phyloP scores from a whole-genome alignment of 768 basidiomycete genomes.

The Tulasnella sp. region DNA sequence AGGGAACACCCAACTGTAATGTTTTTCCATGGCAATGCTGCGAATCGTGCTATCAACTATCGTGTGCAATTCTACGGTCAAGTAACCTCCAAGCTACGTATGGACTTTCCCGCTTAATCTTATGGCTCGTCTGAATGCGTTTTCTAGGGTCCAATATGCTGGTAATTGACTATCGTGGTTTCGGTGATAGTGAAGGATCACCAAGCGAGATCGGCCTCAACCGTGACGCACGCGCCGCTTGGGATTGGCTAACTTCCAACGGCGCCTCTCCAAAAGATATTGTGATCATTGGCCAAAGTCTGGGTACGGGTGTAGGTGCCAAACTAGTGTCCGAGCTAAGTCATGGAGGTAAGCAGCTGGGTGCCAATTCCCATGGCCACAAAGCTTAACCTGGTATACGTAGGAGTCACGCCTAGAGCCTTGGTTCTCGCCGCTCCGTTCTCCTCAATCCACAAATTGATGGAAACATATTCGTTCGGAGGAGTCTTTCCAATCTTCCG shows the following conservation, averaged over 20 bases:
- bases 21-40: conserved; percentile 89
- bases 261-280: conserved; percentile 49
- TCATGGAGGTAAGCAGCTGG: conserved; percentile 26
- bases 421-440: conserved; percentile 46
- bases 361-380: neutral
- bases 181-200: conserved; percentile 67
- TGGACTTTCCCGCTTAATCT: neutral
- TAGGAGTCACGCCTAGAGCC: conserved; percentile 29
- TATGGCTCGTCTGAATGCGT: neutral
- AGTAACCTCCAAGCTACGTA: conserved; percentile 45
- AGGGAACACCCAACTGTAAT: conserved; percentile 57
- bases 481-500: conserved; percentile 57
- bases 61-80: conserved; percentile 59
- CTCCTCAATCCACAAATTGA: conserved; percentile 42
- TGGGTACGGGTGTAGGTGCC: conserved; percentile 70
- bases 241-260: conserved; percentile 56
- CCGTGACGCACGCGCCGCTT: conserved; percentile 61
- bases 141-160: conserved; percentile 53
- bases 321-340: conserved; percentile 32
- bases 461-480: conserved; percentile 56
- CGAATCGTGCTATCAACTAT: conserved; percentile 51
- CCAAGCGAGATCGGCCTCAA: conserved; percentile 66
- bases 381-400: neutral
- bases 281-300: conserved; percentile 71
- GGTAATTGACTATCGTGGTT: conserved; percentile 85